phyloP scores from a whole-genome alignment of 176 grass and related monocot species.

The Pharus latifolius region DNA sequence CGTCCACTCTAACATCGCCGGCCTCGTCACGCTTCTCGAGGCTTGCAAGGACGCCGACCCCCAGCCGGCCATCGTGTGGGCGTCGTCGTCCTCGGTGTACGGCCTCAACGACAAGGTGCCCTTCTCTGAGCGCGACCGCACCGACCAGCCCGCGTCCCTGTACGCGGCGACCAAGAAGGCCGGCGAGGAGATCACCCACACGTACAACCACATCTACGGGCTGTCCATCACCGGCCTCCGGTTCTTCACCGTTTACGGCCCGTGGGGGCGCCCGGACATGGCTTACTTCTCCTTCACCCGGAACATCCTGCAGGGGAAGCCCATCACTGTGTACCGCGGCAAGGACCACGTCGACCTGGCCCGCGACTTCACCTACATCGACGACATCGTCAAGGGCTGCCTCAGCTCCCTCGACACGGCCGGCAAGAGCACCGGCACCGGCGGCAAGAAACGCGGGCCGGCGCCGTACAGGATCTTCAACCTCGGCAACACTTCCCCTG shows the following conservation, averaged over 20 bases:
- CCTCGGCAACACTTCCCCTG: conserved; percentile 75
- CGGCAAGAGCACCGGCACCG: conserved; percentile 59
- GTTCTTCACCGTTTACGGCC: conserved; percentile 91
- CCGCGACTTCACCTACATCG: conserved; percentile 90
- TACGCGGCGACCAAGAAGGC: conserved; percentile 98
- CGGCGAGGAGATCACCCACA: conserved; percentile 89
- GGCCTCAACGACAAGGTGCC: conserved; percentile 87
- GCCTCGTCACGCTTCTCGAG: conserved; percentile 73
- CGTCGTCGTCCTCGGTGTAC: conserved; percentile 77
- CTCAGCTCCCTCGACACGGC: conserved; percentile 64
- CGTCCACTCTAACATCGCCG: conserved; percentile 85
- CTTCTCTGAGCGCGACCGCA: conserved; percentile 68
- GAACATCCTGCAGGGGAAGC: conserved; percentile 82
- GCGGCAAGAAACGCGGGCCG: conserved; percentile 65
- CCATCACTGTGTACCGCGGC: conserved; percentile 77
- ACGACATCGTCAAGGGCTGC: conserved; percentile 89
- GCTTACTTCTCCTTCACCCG: conserved; percentile 89
- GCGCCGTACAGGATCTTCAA: conserved; percentile 89
- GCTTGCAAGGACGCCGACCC: conserved; percentile 76
- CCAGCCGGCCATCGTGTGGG: conserved; percentile 86
- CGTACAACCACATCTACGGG: conserved; percentile 94
- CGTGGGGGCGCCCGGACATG: conserved; percentile 84
- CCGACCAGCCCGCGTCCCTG: conserved; percentile 70
- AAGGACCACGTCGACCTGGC: conserved; percentile 58
- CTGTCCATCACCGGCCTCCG: conserved; percentile 73